These are phyloP conservation scores for Apiotrichum sp. DNA, from an alignment of 1,284 basidiomycete genomes.

Conservation along the genomic window DNA sequence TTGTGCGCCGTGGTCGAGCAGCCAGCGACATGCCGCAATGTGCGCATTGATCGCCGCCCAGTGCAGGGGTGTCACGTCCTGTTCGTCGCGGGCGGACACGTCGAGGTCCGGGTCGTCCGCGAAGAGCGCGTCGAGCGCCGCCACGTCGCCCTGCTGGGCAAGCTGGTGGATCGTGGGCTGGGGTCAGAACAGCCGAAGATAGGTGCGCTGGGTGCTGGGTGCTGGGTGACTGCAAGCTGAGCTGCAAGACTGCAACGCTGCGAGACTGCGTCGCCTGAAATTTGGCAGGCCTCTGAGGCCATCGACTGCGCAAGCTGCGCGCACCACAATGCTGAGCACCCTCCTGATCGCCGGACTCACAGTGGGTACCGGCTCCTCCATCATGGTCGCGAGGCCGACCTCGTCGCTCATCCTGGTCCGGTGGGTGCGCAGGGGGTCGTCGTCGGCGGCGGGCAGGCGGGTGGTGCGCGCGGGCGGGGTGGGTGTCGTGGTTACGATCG, in stretches of 20 bases:
- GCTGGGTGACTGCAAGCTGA: background rate
- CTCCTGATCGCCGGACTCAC: constrained; percentile 8
- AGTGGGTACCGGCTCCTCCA: constrained; percentile 19
- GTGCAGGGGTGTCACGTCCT: constrained; percentile 91
- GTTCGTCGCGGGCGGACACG: constrained; percentile 74
- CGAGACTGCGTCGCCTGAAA: too few relatives aligned
- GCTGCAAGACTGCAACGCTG: too few relatives aligned
- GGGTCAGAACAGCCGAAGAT: background rate
- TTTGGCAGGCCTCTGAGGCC: too few relatives aligned
- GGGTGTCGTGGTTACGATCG: constrained; percentile 14
- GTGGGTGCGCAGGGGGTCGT: constrained; percentile 3
- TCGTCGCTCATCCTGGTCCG: constrained; percentile 21
- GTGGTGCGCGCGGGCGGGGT: constrained; percentile 11
- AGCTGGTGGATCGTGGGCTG: constrained; percentile 69
- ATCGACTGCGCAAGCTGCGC: too few relatives aligned
- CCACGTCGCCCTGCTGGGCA: constrained; percentile 78
- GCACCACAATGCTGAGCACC: background rate
- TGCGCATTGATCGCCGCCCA: constrained; percentile 72
- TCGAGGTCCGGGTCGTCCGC: constrained; percentile 61
- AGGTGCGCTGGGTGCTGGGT: background rate
- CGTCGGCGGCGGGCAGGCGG: background rate
- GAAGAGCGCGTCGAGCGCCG: constrained; percentile 61
- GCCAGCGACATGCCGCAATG: constrained; percentile 50
- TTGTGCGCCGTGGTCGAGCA: constrained; percentile 89
- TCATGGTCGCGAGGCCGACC: constrained; percentile 32